phyloP scores from a whole-genome alignment of 257 asterid species.

The Mentha longifolia region DNA sequence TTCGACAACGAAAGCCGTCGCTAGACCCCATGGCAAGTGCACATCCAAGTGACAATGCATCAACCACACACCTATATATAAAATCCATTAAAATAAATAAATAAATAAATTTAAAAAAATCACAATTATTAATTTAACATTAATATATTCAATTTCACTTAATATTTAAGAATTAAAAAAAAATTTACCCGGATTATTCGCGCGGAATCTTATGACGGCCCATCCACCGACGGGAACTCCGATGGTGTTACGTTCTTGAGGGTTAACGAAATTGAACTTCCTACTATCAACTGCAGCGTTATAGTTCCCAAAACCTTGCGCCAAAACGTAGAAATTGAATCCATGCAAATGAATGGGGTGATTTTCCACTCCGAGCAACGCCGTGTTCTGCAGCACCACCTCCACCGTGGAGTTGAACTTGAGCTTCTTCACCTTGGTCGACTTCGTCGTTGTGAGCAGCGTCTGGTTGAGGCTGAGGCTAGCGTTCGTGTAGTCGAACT shows the following conservation, averaged over 20 bases:
- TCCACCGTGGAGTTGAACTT: conserved; percentile 51
- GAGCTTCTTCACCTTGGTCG: conserved; percentile 56
- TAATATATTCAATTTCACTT: not conserved
- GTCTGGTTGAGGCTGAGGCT: conserved; percentile 33
- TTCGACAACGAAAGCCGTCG: conserved; percentile 63
- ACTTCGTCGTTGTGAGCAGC: conserved; percentile 40
- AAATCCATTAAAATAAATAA: no score
- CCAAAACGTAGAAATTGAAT: conserved; percentile 58
- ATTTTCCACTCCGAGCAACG: conserved; percentile 50
- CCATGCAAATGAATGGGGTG: conserved; percentile 76
- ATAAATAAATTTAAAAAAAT: no score
- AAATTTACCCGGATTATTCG: conserved; percentile 61
- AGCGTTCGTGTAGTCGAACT: conserved; percentile 51
- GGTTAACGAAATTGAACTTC: conserved; percentile 51
- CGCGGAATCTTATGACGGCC: conserved; percentile 64
- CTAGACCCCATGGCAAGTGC: conserved; percentile 80
- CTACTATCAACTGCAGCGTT: conserved; percentile 35
- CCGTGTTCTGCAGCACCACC: conserved; percentile 66
- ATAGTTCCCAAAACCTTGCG: conserved; percentile 68
- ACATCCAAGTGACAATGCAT: conserved; percentile 83
- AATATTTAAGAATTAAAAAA: not conserved
- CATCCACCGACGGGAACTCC: conserved; percentile 73
- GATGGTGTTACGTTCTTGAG: conserved; percentile 65
- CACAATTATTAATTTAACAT: not conserved
- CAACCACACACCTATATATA: conserved; percentile 73